phyloP scores from a whole-genome alignment of 2,329 filamentous ascomycete species.

The Apiospora sp. region DNA sequence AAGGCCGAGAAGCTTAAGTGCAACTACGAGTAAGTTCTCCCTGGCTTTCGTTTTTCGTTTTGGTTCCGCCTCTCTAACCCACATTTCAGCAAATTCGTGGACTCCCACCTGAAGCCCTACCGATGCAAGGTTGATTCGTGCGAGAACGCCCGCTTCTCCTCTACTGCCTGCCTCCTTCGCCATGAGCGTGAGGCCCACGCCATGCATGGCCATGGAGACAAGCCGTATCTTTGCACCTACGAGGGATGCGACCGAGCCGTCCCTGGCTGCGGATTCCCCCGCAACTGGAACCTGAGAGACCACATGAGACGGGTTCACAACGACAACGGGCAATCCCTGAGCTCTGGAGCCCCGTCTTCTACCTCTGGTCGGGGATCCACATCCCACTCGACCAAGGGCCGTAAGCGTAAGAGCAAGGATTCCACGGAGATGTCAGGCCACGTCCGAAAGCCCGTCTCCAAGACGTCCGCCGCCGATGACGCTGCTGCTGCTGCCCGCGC shows the following conservation, averaged over 20 bases:
- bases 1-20: conserved; percentile 96
- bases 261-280: conserved; percentile 87
- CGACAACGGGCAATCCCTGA: conserved; percentile 55
- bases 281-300: conserved; percentile 94
- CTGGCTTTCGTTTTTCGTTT: neutral
- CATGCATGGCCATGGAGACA: conserved; percentile 92
- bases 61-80: conserved; percentile 30
- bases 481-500: conserved; percentile 45
- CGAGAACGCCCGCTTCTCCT: conserved; percentile 89
- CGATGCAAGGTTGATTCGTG: conserved; percentile 88
- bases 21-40: conserved; percentile 90
- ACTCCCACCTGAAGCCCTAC: conserved; percentile 96
- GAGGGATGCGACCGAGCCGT: conserved; percentile 85
- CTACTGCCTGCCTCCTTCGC: conserved; percentile 90
- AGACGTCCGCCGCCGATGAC: conserved; percentile 45
- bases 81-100: conserved; percentile 85
- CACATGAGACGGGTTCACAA: conserved; percentile 97
- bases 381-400: conserved; percentile 53
- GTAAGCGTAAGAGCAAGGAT: conserved; percentile 65
- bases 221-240: conserved; percentile 89
- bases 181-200: conserved; percentile 96
- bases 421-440: conserved; percentile 48
- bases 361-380: conserved; percentile 45
- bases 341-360: conserved; percentile 48
- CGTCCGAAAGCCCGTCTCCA: conserved; percentile 60